These are phyloP conservation scores for Paratinospora sagittata DNA, from an alignment of 164 flowering plant genomes.

Conservation along the genomic window DNA sequence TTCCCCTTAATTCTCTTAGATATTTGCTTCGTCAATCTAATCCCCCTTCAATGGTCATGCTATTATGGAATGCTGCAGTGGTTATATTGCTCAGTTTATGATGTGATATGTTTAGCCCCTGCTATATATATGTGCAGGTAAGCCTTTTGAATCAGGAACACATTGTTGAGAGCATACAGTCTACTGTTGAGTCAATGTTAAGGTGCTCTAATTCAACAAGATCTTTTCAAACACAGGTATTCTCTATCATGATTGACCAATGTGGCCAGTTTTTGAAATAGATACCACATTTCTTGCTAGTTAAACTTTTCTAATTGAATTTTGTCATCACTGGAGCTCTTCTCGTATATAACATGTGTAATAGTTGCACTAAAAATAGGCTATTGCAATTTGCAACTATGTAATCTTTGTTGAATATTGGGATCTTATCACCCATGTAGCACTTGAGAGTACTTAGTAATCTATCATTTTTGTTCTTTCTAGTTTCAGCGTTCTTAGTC, in stretches of 20 bases:
- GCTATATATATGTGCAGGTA: conserved; percentile 48
- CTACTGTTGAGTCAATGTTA: conserved; percentile 61
- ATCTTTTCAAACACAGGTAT: conserved; percentile 77
- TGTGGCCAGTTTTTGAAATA: neutral
- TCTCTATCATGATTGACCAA: neutral
- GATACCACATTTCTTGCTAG: neutral
- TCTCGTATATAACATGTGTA: too few relatives aligned
- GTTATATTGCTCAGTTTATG: neutral
- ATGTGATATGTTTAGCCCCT: neutral
- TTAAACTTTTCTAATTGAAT: neutral
- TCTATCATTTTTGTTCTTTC: too few relatives aligned
- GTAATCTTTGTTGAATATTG: too few relatives aligned
- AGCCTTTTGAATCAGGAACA: conserved; percentile 92
- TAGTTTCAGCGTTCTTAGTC: too few relatives aligned
- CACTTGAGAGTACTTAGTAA: too few relatives aligned
- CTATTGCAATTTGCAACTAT: too few relatives aligned
- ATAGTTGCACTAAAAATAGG: too few relatives aligned
- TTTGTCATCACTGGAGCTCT: too few relatives aligned
- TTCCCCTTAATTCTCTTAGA: neutral
- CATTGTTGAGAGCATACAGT: conserved; percentile 81
- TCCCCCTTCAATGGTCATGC: neutral
- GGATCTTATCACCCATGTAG: too few relatives aligned
- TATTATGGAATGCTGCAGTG: neutral
- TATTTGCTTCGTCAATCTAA: neutral
- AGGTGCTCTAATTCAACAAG: conserved; percentile 62